Base-by-base conservation (phyloP, 495 filamentous ascomycete species). In the Penicillium daleae region DNA sequence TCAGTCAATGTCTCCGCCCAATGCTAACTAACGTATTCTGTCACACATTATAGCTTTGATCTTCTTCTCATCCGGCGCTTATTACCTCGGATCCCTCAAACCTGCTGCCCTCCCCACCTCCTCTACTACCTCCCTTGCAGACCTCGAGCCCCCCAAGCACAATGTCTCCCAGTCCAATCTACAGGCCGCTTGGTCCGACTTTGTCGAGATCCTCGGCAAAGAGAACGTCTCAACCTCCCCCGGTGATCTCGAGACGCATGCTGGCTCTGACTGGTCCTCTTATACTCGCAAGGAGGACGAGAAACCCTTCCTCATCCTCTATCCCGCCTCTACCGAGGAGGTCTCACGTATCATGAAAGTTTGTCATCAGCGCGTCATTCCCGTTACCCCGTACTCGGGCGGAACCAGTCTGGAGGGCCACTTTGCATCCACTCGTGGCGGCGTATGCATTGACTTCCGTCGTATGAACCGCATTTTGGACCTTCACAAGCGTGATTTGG, bases 141-240 rank as follows among this genome's bases (percentile, higher is more conserved):
- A 83, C 27, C 76, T 87, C 24, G 79, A 76, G 6, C 75, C 86
- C 0, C 90, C 89, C 0, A 77, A 79, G 60, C 91, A 96, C 71
- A 86, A 97, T 67, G 82, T 86, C 51, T 83, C 87, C 32, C 85
- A 83, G 54, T 80, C 85, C 19, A 95, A 93, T 68, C 85, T 98
- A 40, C 89, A 98, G 78, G 92, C 96, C 9, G 92, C 94, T 4
- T 99, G 96, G 95, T 80, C 89, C 6, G 95, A 99, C 73, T 93
- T 98, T 69, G 87, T 88, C 42, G 83, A 85, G 29, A 89, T 99
- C 21, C 83, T 98, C 9, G 95, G 96, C 54, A 80, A 85, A 60
- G 90, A 93, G 31, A 87, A 97, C 74, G 90, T 99, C 37, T 92
- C 89, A 48, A 97, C 94, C 0, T 63, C 84, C 42, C 79, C 81